Base-by-base conservation (phyloP, 2,329 filamentous ascomycete genomes). In the Aspergillus sp. region DNA sequence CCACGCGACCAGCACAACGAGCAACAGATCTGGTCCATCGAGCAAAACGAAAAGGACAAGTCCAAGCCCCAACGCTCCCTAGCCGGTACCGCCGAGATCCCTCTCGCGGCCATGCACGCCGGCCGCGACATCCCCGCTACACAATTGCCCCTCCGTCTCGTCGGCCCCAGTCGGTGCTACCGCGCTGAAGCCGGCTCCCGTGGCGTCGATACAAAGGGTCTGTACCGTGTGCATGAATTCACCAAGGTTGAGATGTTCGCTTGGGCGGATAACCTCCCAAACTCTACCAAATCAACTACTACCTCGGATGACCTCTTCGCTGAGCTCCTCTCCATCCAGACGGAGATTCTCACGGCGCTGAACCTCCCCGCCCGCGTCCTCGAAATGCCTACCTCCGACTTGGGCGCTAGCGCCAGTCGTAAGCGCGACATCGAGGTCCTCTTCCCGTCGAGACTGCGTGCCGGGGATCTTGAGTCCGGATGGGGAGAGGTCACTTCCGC, bases 161-260 rank as follows among this genome's bases (percentile, higher is more conserved):
- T 96, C 3, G 95, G 91, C 15, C 87, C 90, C 1, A 96, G 91
- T 59, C 85, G 95, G n/a, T 96, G 93, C 81, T 99, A 96, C 78
- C 90, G 95, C 55, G 95, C 95, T 48, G 95, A 99, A 79, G 95
- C 95, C 0, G 95, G 95, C 32, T 91, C 92, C 0, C 84, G 94
- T 41, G 95, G 95, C 30, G 88, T 90, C 23, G 91, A 95, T 68
- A 96, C 93, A 1, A 97, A 96, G 78, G 95, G 95, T 5, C 81
- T 99, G 1, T 99, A 98, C 78, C 89, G 95, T 27, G 95, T 99
- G 3, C 95, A 99, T 77, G 95, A 99, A 77, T 99, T 99, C 78
- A 96, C 92, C 27, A 99, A 99, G 75, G 94, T 99, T 0, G 95
- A 99, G 77, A 88, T 99, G 82, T 98, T 99, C 73, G 92, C 90